A percentile compares a stretch with the other conserved stretches of the same genome.
Evolutionary conservation across 2,329 filamentous ascomycete species (phyloP).

Genomic region (Aspergillus jensenii): DNA sequence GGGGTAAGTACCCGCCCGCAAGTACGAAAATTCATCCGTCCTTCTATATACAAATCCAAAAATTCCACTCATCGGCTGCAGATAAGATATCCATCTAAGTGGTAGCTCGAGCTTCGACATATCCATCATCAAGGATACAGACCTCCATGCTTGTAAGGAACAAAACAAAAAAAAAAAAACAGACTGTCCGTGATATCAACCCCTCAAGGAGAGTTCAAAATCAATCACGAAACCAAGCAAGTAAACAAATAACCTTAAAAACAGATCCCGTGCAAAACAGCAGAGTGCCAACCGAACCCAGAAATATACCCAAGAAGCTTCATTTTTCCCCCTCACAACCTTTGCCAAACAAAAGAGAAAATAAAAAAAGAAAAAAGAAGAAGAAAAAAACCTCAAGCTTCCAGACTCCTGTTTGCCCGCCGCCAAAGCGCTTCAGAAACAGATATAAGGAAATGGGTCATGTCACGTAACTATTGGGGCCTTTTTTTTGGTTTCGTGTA

Average conservation of each 20-base stretch:
- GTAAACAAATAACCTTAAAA: neutral
- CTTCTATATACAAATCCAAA: neutral
- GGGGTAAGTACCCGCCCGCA: too few species aligned
- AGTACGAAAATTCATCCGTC: neutral
- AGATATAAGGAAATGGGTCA: slow-evolving; percentile 1
- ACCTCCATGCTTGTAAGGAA: neutral
- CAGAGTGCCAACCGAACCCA: neutral
- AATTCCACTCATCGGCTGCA: neutral
- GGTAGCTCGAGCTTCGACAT: neutral
- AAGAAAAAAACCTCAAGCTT: neutral
- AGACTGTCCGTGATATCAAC: neutral
- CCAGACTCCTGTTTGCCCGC: slow-evolving; percentile 7
- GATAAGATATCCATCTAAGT: neutral
- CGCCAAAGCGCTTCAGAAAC: slow-evolving; percentile 2
- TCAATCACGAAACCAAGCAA: neutral
- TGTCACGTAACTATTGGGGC: slow-evolving; percentile 7
- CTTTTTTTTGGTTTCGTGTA: neutral
- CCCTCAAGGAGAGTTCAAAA: neutral
- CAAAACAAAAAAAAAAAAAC: neutral
- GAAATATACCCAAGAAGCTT: neutral
- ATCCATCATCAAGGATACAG: neutral
- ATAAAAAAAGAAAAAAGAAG: neutral
- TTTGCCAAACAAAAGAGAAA: neutral
- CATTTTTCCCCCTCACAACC: neutral
- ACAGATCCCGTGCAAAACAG: neutral